Evolutionary conservation across 345 rosid genomes (phyloP), one percentile per base, ranked within the genome.

Genomic region (Camelina neglecta): DNA sequence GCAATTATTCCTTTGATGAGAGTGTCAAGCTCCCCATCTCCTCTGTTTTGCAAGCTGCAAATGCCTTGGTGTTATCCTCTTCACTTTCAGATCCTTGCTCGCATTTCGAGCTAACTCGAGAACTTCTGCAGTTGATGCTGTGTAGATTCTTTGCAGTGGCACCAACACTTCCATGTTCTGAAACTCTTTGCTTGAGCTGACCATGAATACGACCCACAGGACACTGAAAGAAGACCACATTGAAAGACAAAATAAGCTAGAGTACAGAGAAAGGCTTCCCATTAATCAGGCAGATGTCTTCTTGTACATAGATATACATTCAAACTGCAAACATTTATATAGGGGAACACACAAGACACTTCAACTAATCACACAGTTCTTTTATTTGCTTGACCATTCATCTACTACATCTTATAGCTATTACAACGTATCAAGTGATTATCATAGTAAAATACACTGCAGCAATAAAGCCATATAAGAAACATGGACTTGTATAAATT

Each of bases 131-230:
- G 94, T 87, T 2, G 94, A 86, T 41, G 90, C 92, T 7, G 86
- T 48, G 83, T 87, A 89, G 7, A 89, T 24, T 24, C 26, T 24
- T 24, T 24, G 94, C 94, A 6, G 88, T 87, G 29, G 94, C 92
- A n/a, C 94, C 94, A 16, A 89, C 92, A 41, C 94, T 77, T 49
- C 92, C 94, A 39, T 87, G 79, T 4, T 90, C 82, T 11, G 92
- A 56, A 56, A 74, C 79, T 62, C 92, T 83, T 8, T 82, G 2
- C 72, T 87, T 89, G 58, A 89, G 86, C 44, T 87, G 94, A 18
- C 94, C 89, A 47, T 86, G 94, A 47, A 89, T 87, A 10, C 94
- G 87, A 57, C 94, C 94, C 67, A 89, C 94, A 2, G 92, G 94
- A 62, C 84, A 89, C 94, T 89, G 72, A 1, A 79, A 60, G n/a